phyloP scores from a whole-genome alignment of 352 stramenopile genomes.

The Phytophthora fragariaefolia region DNA sequence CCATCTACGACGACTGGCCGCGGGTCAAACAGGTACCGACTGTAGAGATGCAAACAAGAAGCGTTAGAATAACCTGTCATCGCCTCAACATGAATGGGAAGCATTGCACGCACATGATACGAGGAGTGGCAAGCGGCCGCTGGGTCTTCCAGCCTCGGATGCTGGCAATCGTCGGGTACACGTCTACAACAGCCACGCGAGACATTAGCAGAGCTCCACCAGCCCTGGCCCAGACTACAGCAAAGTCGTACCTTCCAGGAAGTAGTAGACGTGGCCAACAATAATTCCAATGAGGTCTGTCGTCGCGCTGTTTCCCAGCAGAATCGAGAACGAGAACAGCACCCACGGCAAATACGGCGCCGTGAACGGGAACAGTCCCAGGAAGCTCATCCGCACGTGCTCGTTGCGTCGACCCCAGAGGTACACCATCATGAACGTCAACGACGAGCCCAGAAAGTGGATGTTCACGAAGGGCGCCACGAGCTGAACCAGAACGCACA shows the following conservation, averaged over 20 bases:
- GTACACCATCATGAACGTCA: conserved; percentile 99
- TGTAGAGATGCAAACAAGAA: conserved; percentile 24
- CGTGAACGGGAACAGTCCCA: conserved; percentile 98
- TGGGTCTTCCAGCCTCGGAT: conserved; percentile 95
- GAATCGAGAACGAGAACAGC: conserved; percentile 96
- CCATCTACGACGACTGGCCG: conserved; percentile 49
- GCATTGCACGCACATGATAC: conserved; percentile 77
- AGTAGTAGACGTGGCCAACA: conserved; percentile 99
- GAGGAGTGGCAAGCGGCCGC: conserved; percentile 92
- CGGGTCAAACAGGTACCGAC: conserved; percentile 69
- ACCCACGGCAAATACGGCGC: conserved; percentile 99
- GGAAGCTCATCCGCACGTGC: conserved; percentile 97
- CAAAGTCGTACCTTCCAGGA: conserved; percentile 90
- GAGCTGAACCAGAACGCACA: conserved; percentile 50
- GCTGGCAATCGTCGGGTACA: conserved; percentile 97
- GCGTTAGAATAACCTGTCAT: background rate
- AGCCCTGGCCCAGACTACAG: background rate
- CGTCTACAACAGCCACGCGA: conserved; percentile 68
- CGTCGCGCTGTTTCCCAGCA: conserved; percentile 95
- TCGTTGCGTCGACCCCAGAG: conserved; percentile 97
- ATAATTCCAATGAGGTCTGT: conserved; percentile 99
- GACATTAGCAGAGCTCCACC: conserved; percentile 11
- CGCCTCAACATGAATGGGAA: background rate
- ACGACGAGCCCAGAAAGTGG: conserved; percentile 97
- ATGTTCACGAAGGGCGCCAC: conserved; percentile 97